Evolutionary conservation across 768 basidiomycete species (phyloP).

Genomic region (Suillus tomentosus): DNA sequence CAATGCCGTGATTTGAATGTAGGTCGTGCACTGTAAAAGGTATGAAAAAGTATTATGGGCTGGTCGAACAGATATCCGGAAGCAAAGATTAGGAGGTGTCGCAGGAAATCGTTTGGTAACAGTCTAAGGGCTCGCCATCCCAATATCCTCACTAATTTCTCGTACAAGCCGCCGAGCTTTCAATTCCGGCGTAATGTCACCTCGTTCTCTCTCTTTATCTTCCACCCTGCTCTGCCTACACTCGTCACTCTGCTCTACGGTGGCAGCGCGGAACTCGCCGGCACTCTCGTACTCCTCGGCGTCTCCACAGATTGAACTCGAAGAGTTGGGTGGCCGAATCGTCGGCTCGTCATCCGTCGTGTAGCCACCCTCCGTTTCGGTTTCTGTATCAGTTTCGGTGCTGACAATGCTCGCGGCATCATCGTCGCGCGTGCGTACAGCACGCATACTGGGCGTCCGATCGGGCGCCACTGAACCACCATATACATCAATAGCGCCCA

Average conservation of each 20-base stretch:
- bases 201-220: slow-evolving; percentile 24
- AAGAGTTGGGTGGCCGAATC: slow-evolving; percentile 56
- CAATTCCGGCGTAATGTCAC: slow-evolving; percentile 35
- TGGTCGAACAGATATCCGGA: slow-evolving; percentile 19
- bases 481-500: slow-evolving; percentile 58
- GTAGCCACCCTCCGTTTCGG: slow-evolving; percentile 55
- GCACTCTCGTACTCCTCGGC: slow-evolving; percentile 36
- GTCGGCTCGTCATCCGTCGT: slow-evolving; percentile 84
- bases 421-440: slow-evolving; percentile 28
- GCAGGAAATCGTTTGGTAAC: not conserved
- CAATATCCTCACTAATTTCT: slow-evolving; percentile 33
- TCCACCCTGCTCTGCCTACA: not conserved
- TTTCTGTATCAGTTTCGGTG: slow-evolving; percentile 44
- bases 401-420: slow-evolving; percentile 36
- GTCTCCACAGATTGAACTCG: slow-evolving; percentile 41
- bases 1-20: slow-evolving; percentile 17
- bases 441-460: slow-evolving; percentile 29
- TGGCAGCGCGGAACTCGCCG: slow-evolving; percentile 28
- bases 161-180: slow-evolving; percentile 31
- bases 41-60: slow-evolving; percentile 30
- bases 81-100: slow-evolving; percentile 4
- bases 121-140: slow-evolving; percentile 33
- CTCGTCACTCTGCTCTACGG: slow-evolving; percentile 10
- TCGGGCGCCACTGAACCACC: slow-evolving; percentile 43
- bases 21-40: slow-evolving; percentile 21